Base-by-base conservation (phyloP, 2,329 filamentous ascomycete species). In the Colletotrichum echinochloae region DNA sequence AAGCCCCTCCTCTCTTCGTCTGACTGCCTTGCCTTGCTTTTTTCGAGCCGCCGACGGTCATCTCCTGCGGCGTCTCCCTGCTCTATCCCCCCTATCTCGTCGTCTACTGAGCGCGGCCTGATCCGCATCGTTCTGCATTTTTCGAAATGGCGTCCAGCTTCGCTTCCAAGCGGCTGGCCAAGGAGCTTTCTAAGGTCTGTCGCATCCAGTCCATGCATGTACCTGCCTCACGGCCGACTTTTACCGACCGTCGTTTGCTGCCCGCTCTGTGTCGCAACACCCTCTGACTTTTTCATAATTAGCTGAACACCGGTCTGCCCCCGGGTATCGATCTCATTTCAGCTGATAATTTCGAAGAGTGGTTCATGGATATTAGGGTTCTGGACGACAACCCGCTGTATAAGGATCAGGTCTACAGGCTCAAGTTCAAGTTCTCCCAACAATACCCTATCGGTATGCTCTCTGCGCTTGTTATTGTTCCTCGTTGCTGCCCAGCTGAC, bases 341-440 rank as follows among this genome's bases (percentile, higher is more conserved):
- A 57, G 91, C 94, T 67, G 93, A 97, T 56, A 91, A 94, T 79
- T 90, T 97, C 62, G 88, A 94, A 77, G 92, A 96, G 83, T 99
- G 96, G 97, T 86, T 91, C 60, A 90, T 98, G 83, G 97, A 99
- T 79, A 97, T 99, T 64, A 85, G 88, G 74, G 95, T 99, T 62
- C 88, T 98, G 49, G 96, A 98, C 80, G 84, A 88, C 69, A 99
- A 99, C 78, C 95, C 95, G 1, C 83, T 99, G 57, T 99, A 99
- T 82, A 83, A 88, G 61, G 88, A 90, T 78, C 87, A 98, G 79
- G 91, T 85, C 30, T 98, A 94, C 82, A 89, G 95, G 28, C 85
- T 99, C 64, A 94, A 94, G 78, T 97, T 99, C 81, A 91, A 87
- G 59, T 99, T 99, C 81, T 90, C 90, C 72, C 86, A 87, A 39